Evolutionary conservation across 75 land plant genomes (phyloP).

Genomic region (Selaginella moellendorffii): DNA sequence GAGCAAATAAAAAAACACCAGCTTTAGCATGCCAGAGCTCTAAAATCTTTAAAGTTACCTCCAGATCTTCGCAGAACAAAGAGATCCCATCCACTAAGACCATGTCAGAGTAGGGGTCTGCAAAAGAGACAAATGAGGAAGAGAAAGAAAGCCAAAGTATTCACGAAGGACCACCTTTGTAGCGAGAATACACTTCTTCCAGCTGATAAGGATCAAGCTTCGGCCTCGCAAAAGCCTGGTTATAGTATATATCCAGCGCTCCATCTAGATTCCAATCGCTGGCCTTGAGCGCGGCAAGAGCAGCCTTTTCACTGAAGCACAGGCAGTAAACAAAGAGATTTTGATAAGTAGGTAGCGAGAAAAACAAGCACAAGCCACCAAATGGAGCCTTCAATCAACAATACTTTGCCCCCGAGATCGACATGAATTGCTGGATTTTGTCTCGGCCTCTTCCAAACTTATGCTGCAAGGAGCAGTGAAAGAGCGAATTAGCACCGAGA

Average conservation of each 20-base stretch:
- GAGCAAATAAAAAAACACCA: background rate
- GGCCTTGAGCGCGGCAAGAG: slow-evolving; percentile 58
- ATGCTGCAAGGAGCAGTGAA: slow-evolving; percentile 35
- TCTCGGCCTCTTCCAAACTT: slow-evolving; percentile 75
- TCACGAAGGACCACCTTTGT: too few relatives aligned
- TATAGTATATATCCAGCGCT: slow-evolving; percentile 83
- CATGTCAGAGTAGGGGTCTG: slow-evolving; percentile 80
- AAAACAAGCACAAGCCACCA: too few relatives aligned
- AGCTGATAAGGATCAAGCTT: slow-evolving; percentile 54
- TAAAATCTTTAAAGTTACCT: too few relatives aligned
- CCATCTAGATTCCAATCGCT: slow-evolving; percentile 96
- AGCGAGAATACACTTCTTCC: slow-evolving; percentile 80
- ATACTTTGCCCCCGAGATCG: slow-evolving; percentile 79
- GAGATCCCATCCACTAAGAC: slow-evolving; percentile 83
- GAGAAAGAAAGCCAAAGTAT: too few relatives aligned
- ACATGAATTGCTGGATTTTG: slow-evolving; percentile 85
- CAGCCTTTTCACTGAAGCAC: slow-evolving; percentile 90
- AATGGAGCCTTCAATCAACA: too few relatives aligned
- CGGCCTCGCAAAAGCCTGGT: slow-evolving; percentile 60
- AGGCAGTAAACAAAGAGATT: background rate
- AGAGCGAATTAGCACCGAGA: background rate
- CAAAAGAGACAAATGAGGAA: slow-evolving; percentile 9
- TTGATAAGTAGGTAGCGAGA: background rate
- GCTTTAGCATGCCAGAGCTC: background rate
- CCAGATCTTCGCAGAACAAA: slow-evolving; percentile 70